Evolutionary conservation across 495 filamentous ascomycete genomes (phyloP).

Genomic region (Aspergillus incahuasiensis): DNA sequence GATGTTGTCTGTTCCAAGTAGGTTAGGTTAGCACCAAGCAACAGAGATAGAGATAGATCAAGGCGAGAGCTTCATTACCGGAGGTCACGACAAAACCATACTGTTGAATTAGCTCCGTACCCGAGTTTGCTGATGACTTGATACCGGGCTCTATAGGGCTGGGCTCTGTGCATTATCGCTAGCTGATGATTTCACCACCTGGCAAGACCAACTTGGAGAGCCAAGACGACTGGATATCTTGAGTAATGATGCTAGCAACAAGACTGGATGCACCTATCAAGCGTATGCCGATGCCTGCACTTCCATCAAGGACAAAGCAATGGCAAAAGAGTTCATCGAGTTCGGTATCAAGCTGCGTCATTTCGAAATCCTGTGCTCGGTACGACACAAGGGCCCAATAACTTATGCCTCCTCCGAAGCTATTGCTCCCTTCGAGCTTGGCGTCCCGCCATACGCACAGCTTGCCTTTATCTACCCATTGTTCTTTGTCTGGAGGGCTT

Average conservation of each 20-base stretch:
- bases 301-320: not conserved
- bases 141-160: constrained; percentile 28
- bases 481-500: not conserved
- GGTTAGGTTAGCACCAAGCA: no score
- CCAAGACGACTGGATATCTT: no score
- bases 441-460: no score
- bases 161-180: no score
- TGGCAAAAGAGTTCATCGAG: not conserved
- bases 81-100: constrained; percentile 47
- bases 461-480: no score
- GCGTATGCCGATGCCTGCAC: not conserved
- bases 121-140: constrained; percentile 50
- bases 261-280: not conserved
- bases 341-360: not conserved
- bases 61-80: constrained; percentile 15
- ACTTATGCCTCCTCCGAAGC: no score
- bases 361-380: not conserved
- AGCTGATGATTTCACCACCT: no score
- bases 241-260: no score
- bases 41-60: not conserved
- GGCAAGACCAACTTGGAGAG: no score
- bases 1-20: constrained; percentile 19
- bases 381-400: not conserved
- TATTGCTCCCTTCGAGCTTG: no score
- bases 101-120: constrained; percentile 47